Conservation (phyloP, 768 basidiomycete species). For the Tylopilus intermedius region DNA sequence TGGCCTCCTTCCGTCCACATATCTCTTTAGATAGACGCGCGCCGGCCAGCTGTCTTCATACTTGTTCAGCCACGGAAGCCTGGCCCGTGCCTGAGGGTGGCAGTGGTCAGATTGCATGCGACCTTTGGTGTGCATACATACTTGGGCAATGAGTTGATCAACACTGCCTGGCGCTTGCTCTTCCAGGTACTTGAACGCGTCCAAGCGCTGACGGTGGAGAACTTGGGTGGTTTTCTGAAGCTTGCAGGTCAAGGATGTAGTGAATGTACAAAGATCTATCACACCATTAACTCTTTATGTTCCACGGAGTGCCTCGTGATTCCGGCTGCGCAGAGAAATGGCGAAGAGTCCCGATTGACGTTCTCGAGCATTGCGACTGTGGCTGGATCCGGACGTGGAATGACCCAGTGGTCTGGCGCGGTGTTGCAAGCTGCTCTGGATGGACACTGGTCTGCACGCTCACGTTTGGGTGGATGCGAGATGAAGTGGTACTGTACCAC, state of each 20-base stretch:
- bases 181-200: slow-evolving; percentile 15
- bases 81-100: slow-evolving; percentile 3
- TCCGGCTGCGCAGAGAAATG: slow-evolving; percentile 4
- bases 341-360: neutral
- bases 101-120: neutral
- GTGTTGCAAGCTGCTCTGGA: neutral
- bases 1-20: slow-evolving; percentile 5
- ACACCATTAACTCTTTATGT: slow-evolving; percentile 9
- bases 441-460: slow-evolving; percentile 1
- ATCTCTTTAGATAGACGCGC: slow-evolving; percentile 19
- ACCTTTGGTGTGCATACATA: neutral
- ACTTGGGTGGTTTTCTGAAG: slow-evolving; percentile 7
- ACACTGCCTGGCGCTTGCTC: slow-evolving; percentile 11
- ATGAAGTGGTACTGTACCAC: neutral
- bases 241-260: neutral
- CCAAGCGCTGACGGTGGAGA: slow-evolving; percentile 3
- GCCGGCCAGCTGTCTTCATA: slow-evolving; percentile 21
- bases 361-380: neutral
- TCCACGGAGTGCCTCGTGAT: slow-evolving; percentile 1
- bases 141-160: slow-evolving; percentile 6
- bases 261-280: neutral
- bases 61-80: slow-evolving; percentile 16
- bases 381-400: slow-evolving; percentile 2
- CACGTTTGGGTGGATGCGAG: neutral
- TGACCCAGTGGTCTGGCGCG: neutral